Evolutionary conservation across 768 basidiomycete species (phyloP), one percentile per base, ranked within the genome.

Genomic region (Rhizopogon rudus): DNA sequence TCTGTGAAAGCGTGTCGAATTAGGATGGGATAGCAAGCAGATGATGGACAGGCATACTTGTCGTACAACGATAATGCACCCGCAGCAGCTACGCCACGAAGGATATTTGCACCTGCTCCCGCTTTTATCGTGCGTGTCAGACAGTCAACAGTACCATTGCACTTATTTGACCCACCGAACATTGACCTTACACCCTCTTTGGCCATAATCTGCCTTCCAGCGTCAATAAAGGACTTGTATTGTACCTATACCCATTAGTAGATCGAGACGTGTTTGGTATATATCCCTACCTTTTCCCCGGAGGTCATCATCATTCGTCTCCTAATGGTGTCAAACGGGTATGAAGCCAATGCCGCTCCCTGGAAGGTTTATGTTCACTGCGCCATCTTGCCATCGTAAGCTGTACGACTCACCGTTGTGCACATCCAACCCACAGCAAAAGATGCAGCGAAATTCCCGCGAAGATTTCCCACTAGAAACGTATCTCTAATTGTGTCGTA

Each of bases 1-100:
- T 43, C 69, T 70, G 37, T 17, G 14, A 46, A 9, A 31, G 51
- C 2, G 37, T 45, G 33, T 51, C 46, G 63, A 40, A 22, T 22
- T 0, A 29, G 28, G 8, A 40, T 6, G 28, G n/a, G 40, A 13
- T 35, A 12, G 25, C 20, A 35, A 28, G 22, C 25, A n/a, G 25
- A 53, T 37, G n/a, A 10, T 13, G 25, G 37, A 39, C 14, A 25
- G 3, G 8, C 54, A 53, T 55, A 75, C 76, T 83, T 80, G 73
- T 85, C 83, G 72, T 84, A 85, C 51, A 85, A 65, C 29, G 83
- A 81, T 62, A 85, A 67, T 57, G 82, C 84, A 70, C 83, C 72
- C 20, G 72, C 72, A n/a, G 65, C 65, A 6, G 72, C 72, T n/a
- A 74, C 57, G 69, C 84, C 81, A 67, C 83, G 82, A 63, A 84